phyloP scores from a whole-genome alignment of 129 eudicot species.

The Tagetes patula region DNA sequence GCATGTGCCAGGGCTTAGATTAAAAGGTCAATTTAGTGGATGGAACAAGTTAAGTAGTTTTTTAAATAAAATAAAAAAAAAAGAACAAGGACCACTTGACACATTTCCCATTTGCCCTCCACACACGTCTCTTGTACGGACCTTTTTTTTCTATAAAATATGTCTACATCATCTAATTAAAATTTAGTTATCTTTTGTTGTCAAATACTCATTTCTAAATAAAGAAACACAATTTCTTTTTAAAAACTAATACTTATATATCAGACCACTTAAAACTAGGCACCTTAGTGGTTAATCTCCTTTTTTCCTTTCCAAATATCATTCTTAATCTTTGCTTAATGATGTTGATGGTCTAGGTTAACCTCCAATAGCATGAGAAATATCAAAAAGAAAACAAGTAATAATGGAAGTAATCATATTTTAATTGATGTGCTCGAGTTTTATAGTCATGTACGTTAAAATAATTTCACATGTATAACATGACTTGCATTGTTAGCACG shows the following conservation, averaged over 20 bases:
- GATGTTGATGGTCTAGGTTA: constrained; percentile 14
- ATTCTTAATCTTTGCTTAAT: neutral
- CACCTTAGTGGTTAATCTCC: neutral
- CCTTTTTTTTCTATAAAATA: constrained; percentile 26
- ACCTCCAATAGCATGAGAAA: constrained; percentile 16
- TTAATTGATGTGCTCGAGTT: too few relatives aligned
- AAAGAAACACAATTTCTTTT: neutral
- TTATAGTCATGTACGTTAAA: too few relatives aligned
- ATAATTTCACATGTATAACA: too few relatives aligned
- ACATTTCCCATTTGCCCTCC: constrained; percentile 43
- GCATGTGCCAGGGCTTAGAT: constrained; percentile 51
- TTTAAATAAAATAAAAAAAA: neutral
- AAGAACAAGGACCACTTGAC: constrained; percentile 45
- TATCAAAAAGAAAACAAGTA: neutral
- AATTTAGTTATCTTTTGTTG: neutral
- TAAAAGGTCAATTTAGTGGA: constrained; percentile 36
- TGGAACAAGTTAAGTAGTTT: constrained; percentile 22
- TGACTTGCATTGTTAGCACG: too few relatives aligned
- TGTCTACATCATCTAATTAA: neutral
- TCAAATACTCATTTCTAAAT: neutral
- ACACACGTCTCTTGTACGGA: constrained; percentile 28
- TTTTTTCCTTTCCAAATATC: constrained; percentile 12
- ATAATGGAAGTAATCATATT: too few relatives aligned
- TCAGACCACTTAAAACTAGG: neutral
- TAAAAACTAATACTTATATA: neutral